Percentiles rank a stretch among this genome's conserved stretches.
phyloP scores from a whole-genome alignment of 1,139 yeast species.

The Saccharomycopsis hybrid region DNA sequence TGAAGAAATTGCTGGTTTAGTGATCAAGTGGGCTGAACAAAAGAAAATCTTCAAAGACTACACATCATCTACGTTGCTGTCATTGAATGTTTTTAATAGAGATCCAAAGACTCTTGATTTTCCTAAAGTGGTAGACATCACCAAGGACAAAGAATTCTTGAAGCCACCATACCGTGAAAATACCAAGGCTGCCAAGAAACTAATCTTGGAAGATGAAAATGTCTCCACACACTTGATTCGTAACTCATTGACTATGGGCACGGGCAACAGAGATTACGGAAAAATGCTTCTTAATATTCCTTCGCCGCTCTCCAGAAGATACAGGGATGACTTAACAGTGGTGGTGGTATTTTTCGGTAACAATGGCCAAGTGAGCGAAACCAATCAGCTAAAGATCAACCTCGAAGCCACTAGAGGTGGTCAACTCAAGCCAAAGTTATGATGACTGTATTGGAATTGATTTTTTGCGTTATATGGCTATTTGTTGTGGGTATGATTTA shows the following conservation, averaged over 20 bases:
- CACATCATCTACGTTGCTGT: slow-evolving; percentile 3
- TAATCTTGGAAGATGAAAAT: slow-evolving; percentile 69
- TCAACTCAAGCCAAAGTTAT: slow-evolving; percentile 21
- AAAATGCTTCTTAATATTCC: slow-evolving; percentile 81
- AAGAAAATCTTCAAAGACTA: slow-evolving; percentile 43
- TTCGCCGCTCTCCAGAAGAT: slow-evolving; percentile 84
- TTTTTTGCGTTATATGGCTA: too few species aligned
- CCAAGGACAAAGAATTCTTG: slow-evolving; percentile 46
- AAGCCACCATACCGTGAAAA: slow-evolving; percentile 51
- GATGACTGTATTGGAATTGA: too few species aligned
- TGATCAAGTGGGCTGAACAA: slow-evolving; percentile 88
- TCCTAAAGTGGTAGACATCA: slow-evolving; percentile 58
- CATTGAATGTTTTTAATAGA: slow-evolving; percentile 2
- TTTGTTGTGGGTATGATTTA: too few species aligned
- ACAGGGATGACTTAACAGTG: slow-evolving; percentile 93
- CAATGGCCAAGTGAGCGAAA: slow-evolving; percentile 23
- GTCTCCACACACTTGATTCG: slow-evolving; percentile 90
- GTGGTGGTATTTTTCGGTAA: slow-evolving; percentile 93
- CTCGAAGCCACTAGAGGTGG: slow-evolving; percentile 24
- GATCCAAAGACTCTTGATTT: slow-evolving; percentile 29
- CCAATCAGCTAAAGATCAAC: slow-evolving; percentile 23
- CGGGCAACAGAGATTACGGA: slow-evolving; percentile 47
- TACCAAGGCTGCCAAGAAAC: slow-evolving; percentile 29
- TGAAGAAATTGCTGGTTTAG: slow-evolving; percentile 88
- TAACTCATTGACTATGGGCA: slow-evolving; percentile 85